These are phyloP conservation scores for Zymoseptoria brevis DNA, from an alignment of 2,329 filamentous ascomycete species.

Conservation along the genomic window DNA sequence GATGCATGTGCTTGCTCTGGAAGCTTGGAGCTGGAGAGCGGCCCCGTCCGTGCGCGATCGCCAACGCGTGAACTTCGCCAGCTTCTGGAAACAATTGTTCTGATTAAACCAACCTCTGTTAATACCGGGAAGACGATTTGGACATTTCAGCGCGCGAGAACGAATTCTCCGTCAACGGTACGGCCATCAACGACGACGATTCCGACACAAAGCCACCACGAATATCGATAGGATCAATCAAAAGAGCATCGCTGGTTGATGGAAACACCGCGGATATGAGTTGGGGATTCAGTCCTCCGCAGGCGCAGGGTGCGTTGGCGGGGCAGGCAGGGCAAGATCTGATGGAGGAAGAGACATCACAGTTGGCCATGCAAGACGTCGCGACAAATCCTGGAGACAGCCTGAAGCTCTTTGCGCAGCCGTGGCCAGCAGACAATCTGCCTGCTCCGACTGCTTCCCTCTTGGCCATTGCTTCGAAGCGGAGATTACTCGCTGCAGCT, in stretches of 20 bases:
- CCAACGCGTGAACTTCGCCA: background rate
- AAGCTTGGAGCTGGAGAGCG: background rate
- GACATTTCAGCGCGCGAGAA: background rate
- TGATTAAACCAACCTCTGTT: too few species aligned
- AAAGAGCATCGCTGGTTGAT: background rate
- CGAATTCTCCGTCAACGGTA: background rate
- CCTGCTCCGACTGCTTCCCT: conserved; percentile 74
- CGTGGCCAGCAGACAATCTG: conserved; percentile 63
- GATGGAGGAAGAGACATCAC: conserved; percentile 69
- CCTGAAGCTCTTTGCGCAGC: conserved; percentile 65
- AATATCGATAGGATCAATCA: background rate
- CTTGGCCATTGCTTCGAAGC: conserved; percentile 70
- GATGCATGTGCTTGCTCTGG: background rate
- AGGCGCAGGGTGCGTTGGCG: background rate
- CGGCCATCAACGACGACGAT: background rate
- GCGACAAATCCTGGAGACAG: conserved; percentile 63
- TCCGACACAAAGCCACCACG: background rate
- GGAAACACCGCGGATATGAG: background rate
- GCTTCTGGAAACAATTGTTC: background rate
- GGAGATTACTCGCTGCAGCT: conserved; percentile 78
- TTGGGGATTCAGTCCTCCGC: background rate
- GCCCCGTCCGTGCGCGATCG: background rate
- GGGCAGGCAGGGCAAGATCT: conserved; percentile 54
- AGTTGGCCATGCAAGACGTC: conserved; percentile 70
- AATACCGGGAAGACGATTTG: background rate